These are phyloP conservation scores for Phallus indusiatus DNA, from an alignment of 768 basidiomycete species.

Conservation along the genomic window DNA sequence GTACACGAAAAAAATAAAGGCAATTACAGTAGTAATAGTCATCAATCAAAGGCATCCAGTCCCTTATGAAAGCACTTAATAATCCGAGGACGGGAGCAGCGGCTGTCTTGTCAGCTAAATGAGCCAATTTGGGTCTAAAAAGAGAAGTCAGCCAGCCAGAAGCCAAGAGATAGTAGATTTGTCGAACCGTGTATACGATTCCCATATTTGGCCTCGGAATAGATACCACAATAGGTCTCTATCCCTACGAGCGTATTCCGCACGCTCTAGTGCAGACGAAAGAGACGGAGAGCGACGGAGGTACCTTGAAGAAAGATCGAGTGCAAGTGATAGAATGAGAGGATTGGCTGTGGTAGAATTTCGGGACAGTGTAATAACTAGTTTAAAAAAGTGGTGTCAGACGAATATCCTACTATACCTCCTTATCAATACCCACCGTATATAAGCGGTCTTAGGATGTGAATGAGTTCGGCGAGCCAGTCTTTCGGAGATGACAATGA, in stretches of 20 bases:
- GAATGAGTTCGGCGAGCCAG: slow-evolving; percentile 66
- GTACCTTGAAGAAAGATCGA: slow-evolving; percentile 69
- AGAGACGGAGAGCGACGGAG: slow-evolving; percentile 59
- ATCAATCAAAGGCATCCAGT: slow-evolving; percentile 84
- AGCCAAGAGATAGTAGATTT: slow-evolving; percentile 1
- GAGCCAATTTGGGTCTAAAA: slow-evolving; percentile 66
- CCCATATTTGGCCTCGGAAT: slow-evolving; percentile 80
- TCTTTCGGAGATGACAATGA: slow-evolving; percentile 54
- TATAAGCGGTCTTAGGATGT: slow-evolving; percentile 62
- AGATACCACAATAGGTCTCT: slow-evolving; percentile 78
- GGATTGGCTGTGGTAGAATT: slow-evolving; percentile 36
- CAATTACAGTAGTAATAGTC: slow-evolving; percentile 86
- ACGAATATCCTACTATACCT: slow-evolving; percentile 9
- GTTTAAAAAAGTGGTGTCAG: neutral
- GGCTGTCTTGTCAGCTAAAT: slow-evolving; percentile 44
- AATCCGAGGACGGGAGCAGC: slow-evolving; percentile 58
- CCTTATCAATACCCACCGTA: slow-evolving; percentile 46
- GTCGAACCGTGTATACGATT: slow-evolving; percentile 58
- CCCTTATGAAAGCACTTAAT: slow-evolving; percentile 59
- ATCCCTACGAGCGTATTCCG: slow-evolving; percentile 78
- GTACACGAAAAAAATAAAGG: neutral
- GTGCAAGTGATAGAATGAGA: slow-evolving; percentile 48
- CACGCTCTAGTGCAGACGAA: slow-evolving; percentile 54
- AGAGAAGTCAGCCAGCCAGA: neutral
- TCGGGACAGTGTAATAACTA: slow-evolving; percentile 2